Conservation (phyloP, 768 basidiomycete species). For the Amylocystis lapponica region DNA sequence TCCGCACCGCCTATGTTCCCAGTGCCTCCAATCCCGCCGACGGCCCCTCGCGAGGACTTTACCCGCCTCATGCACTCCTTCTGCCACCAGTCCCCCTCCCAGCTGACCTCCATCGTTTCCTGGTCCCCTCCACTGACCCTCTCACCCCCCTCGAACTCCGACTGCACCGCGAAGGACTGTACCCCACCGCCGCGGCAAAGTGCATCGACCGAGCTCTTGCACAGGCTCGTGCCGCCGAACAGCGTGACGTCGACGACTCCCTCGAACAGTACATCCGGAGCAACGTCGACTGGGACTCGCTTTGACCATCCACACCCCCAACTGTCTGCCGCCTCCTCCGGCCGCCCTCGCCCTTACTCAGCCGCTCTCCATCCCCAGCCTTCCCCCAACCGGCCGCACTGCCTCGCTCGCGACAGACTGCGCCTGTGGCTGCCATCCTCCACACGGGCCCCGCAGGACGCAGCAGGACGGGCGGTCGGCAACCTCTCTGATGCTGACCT, state of each 20-base stretch:
- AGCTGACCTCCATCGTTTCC: neutral
- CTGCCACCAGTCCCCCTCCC: slow-evolving; percentile 12
- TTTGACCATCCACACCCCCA: neutral
- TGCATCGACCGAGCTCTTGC: neutral
- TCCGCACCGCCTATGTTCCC: slow-evolving; percentile 9
- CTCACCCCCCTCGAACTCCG: neutral
- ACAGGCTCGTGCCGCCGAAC: neutral
- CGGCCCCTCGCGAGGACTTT: slow-evolving; percentile 15
- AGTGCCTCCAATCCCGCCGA: slow-evolving; percentile 17
- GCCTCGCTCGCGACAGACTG: neutral
- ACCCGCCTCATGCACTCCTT: slow-evolving; percentile 5
- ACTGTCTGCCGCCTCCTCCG: too few species aligned
- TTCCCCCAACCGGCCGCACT: neutral
- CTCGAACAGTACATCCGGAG: neutral
- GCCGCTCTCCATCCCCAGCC: too few species aligned
- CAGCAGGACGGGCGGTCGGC: neutral
- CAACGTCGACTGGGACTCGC: neutral
- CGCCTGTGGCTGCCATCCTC: neutral
- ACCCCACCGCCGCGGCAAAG: neutral
- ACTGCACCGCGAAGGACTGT: neutral
- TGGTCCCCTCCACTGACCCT: neutral
- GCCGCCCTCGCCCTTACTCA: too few species aligned
- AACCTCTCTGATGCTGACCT: neutral
- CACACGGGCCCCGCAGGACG: neutral
- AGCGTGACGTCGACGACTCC: neutral